Evolutionary conservation across 2,329 filamentous ascomycete genomes (phyloP), one percentile per base, ranked within the genome.

Genomic region (Eurotiales sp.): DNA sequence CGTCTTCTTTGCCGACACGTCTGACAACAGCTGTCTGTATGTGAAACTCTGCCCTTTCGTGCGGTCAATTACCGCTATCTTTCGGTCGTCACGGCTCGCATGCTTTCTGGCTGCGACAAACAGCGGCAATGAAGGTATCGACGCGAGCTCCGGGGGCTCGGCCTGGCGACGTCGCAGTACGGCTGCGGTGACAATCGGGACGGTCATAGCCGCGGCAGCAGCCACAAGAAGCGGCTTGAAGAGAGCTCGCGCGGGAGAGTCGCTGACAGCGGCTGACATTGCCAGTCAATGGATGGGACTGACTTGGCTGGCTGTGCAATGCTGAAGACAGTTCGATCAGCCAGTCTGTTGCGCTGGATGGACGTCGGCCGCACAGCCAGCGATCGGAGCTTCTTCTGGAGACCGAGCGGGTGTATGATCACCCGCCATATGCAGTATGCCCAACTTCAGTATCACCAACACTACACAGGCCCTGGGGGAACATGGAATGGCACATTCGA

Each of bases 11-110:
- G 55, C 55, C 5, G 66, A 65, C 1, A 66, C 61, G 58, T 74
- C 71, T 23, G 65, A 64, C 27, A 74, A 62, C 4, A 74, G 61
- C 50, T 74, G 69, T 17, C 56, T 56, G 51, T 67, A 73, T 3
- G 70, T 73, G 53, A 73, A 74, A 8, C 61, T 62, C 46, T 72
- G 56, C 14, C 61, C 58, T 54, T 71, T 72, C 22, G 66, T 63
- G 15, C 61, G 58, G 53, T 73, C 71, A 37, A 72, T 60, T 14
- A 74, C 58, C 10, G 71, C 72, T 32, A 71, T 55, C 48, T 72
- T 72, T 23, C 58, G 47, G 11, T 64, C 58, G 46, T 67, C 59
- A 25, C 57, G 60, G 32, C 60, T 59, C 8, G 66, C 68, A 55
- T 68, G 63, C 22, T 66, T 63, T 51, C 62, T 64, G 4, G 71